Evolutionary conservation across 2,329 filamentous ascomycete species (phyloP), one percentile per base, ranked within the genome.

Genomic region (Hirsutella rhossiliensis): DNA sequence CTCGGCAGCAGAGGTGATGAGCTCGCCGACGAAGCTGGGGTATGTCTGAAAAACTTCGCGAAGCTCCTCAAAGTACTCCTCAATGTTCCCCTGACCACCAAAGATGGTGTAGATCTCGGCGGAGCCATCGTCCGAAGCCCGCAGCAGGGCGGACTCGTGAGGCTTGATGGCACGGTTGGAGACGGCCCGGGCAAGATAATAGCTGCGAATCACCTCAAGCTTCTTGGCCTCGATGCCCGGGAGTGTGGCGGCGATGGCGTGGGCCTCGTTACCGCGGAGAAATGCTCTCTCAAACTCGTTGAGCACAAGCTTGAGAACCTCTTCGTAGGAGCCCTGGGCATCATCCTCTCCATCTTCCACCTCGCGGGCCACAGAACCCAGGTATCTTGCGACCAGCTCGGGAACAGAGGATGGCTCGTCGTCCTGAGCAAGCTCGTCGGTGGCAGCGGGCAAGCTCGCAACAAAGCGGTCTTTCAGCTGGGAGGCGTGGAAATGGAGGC

Each of bases 11-110:
- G 80, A 76, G 27, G 76, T 75, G 57, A 98, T 76, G 51, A 97
- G 80, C 52, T 94, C 87, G 53, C 87, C 84, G 5, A 96, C 80
- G 53, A 98, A 94, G 27, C 84, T 84, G 12, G 86, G 83, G 67
- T 98, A 98, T 47, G 89, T 95, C 56, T 74, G 80, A 70, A 90
- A 90, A 46, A 97, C 78, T 62, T 94, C 84, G 45, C 92, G 82
- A 49, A 98, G 77, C 70, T 98, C 92, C 54, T 98, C 90, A 58
- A 98, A 98, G 68, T 98, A 98, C 68, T 98, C 94, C 66, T 98
- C 90, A 51, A 98, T 97, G 65, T 98, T 98, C 55, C 92, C 92
- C 64, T 98, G 92, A 7, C 92, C 92, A 47, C 92, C 92, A 54
- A 97, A 95, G 49, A 98, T 88, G 52, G 82, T 89, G 70, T 95